Percentiles rank a stretch among this genome's conserved stretches.
These are phyloP conservation scores for Delphinella strobiligena DNA, from an alignment of 2,329 filamentous ascomycete species.

Conservation along the genomic window DNA sequence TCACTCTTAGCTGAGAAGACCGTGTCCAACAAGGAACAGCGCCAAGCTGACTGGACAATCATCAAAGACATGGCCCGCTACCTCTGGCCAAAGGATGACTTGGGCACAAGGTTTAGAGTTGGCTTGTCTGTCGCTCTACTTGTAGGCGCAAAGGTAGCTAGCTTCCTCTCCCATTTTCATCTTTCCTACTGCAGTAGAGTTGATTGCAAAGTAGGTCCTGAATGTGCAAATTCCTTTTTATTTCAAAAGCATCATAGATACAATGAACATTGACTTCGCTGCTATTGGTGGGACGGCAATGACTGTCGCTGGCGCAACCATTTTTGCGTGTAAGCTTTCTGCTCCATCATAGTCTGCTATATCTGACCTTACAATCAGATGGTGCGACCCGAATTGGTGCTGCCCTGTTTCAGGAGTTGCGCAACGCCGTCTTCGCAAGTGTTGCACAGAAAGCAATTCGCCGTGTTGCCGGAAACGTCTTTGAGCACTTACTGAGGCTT, in stretches of 20 bases:
- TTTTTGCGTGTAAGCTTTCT: slow-evolving; percentile 57
- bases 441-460: slow-evolving; percentile 96
- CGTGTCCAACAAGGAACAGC: slow-evolving; percentile 67
- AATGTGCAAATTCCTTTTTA: slow-evolving; percentile 99
- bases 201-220: slow-evolving; percentile 44
- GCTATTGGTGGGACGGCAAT: slow-evolving; percentile 77
- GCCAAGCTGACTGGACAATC: slow-evolving; percentile 95
- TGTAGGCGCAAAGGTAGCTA: slow-evolving; percentile 66
- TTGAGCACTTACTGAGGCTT: slow-evolving; percentile 74
- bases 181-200: slow-evolving; percentile 11
- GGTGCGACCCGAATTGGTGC: slow-evolving; percentile 80
- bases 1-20: slow-evolving; percentile 54
- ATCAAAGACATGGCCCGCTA: slow-evolving; percentile 97
- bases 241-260: slow-evolving; percentile 95
- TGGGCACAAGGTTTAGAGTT: slow-evolving; percentile 74
- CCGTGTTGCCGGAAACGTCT: slow-evolving; percentile 81
- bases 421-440: slow-evolving; percentile 92
- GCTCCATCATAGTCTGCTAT: not conserved
- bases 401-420: slow-evolving; percentile 80
- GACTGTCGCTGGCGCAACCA: slow-evolving; percentile 82
- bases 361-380: slow-evolving; percentile 35
- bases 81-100: slow-evolving; percentile 82
- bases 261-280: slow-evolving; percentile 93
- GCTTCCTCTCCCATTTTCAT: slow-evolving; percentile 2
- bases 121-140: slow-evolving; percentile 72